Conservation (phyloP, 2,329 filamentous ascomycete species). For the Clarireedia monteithiana region DNA sequence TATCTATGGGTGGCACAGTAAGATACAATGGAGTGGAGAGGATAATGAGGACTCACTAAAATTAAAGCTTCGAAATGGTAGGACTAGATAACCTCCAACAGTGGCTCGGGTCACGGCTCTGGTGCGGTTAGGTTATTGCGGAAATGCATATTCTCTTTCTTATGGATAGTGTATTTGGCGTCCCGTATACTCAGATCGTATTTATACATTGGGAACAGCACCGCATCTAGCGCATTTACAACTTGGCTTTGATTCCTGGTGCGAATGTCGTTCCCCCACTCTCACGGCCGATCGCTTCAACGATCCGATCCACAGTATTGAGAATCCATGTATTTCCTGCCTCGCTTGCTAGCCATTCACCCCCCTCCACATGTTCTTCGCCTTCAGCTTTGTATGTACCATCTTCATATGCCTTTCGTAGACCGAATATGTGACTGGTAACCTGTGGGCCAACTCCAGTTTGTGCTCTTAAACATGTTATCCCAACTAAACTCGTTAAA, state of each 20-base stretch:
- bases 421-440: slow-evolving; percentile 69
- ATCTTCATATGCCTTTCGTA: slow-evolving; percentile 68
- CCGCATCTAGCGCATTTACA: neutral
- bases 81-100: no score
- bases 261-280: slow-evolving; percentile 40
- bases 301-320: slow-evolving; percentile 52
- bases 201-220: no score
- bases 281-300: slow-evolving; percentile 40
- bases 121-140: no score
- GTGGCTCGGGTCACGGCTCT: no score
- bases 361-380: slow-evolving; percentile 40
- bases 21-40: no score
- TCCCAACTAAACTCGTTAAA: slow-evolving; percentile 64
- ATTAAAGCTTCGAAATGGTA: no score
- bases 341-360: slow-evolving; percentile 54
- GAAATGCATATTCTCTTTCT: no score
- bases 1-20: no score
- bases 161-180: no score
- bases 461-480: slow-evolving; percentile 69
- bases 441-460: slow-evolving; percentile 80
- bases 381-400: slow-evolving; percentile 45
- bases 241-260: slow-evolving; percentile 32
- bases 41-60: no score
- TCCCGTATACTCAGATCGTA: no score
- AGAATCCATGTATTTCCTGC: slow-evolving; percentile 59